Conservation (phyloP, 805 yeast species). For the Lipomyces starkeyi region DNA sequence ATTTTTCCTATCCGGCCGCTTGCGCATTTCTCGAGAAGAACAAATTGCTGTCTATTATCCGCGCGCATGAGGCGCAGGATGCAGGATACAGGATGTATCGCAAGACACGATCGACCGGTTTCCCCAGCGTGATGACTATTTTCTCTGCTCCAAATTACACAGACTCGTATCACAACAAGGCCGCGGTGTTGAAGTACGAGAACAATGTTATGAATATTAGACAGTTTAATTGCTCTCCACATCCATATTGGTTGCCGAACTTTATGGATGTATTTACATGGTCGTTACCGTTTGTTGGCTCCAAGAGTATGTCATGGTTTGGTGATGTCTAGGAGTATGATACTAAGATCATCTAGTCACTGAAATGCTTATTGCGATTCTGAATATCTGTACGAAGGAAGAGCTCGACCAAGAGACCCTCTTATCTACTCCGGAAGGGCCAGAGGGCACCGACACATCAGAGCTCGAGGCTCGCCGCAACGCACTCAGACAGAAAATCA, state of each 20-base stretch:
- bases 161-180: constrained; percentile 91
- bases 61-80: constrained; percentile 98
- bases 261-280: constrained; percentile 97
- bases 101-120: constrained; percentile 80
- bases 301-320: constrained; percentile 52
- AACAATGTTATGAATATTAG: constrained; percentile 92
- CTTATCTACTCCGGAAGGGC: constrained; percentile 21
- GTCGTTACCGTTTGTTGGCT: constrained; percentile 97
- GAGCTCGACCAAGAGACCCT: constrained; percentile 68
- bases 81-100: constrained; percentile 96
- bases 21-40: constrained; percentile 80
- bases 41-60: constrained; percentile 77
- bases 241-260: constrained; percentile 96
- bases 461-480: constrained; percentile 47
- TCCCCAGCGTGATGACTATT: constrained; percentile 87
- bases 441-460: constrained; percentile 11
- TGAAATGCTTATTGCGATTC: constrained; percentile 86
- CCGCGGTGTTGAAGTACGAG: constrained; percentile 91
- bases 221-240: constrained; percentile 90
- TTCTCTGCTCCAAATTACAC: constrained; percentile 95
- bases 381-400: constrained; percentile 94
- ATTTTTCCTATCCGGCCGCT: constrained; percentile 81
- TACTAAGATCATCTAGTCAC: constrained; percentile 55
- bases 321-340: background rate
- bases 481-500: constrained; percentile 80